A percentile compares a stretch with the other conserved stretches of the same genome.
Evolutionary conservation across 2,329 filamentous ascomycete genomes (phyloP).

Genomic region (Clonostachys sp.): DNA sequence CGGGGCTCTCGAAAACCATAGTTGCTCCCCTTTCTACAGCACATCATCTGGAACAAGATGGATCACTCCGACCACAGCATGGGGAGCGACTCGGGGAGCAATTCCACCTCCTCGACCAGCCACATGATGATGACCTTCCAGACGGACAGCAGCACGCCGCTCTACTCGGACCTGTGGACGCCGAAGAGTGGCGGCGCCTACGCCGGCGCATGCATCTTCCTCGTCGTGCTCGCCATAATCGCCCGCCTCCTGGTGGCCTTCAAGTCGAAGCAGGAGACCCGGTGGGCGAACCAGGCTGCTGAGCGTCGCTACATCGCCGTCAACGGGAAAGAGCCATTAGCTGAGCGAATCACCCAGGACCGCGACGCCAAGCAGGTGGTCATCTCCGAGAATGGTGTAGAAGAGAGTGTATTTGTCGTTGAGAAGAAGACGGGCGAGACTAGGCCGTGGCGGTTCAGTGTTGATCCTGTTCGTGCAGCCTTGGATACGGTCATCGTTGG

Average conservation of each 20-base stretch:
- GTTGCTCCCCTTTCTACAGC: neutral
- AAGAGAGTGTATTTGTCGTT: slow-evolving; percentile 76
- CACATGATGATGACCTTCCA: slow-evolving; percentile 46
- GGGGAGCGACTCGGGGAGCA: neutral
- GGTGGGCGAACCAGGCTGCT: slow-evolving; percentile 68
- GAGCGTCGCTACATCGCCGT: slow-evolving; percentile 75
- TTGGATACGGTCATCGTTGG: slow-evolving; percentile 48
- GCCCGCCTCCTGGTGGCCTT: slow-evolving; percentile 69
- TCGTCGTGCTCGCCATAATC: slow-evolving; percentile 69
- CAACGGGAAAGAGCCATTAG: slow-evolving; percentile 54
- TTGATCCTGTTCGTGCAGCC: slow-evolving; percentile 59
- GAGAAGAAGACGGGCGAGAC: slow-evolving; percentile 45
- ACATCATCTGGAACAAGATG: neutral
- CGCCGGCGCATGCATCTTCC: slow-evolving; percentile 87
- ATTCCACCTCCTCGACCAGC: neutral
- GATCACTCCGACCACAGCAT: neutral
- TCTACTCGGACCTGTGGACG: slow-evolving; percentile 66
- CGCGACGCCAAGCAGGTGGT: slow-evolving; percentile 60
- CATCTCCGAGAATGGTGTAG: slow-evolving; percentile 71
- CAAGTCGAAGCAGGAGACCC: slow-evolving; percentile 57
- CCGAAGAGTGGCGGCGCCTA: slow-evolving; percentile 68
- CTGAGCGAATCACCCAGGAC: slow-evolving; percentile 55
- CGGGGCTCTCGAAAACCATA: neutral
- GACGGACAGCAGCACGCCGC: slow-evolving; percentile 39
- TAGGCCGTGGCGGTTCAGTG: slow-evolving; percentile 75